These are phyloP conservation scores for Aspergillus nanangensis DNA, from an alignment of 495 filamentous ascomycete species.

Conservation along the genomic window DNA sequence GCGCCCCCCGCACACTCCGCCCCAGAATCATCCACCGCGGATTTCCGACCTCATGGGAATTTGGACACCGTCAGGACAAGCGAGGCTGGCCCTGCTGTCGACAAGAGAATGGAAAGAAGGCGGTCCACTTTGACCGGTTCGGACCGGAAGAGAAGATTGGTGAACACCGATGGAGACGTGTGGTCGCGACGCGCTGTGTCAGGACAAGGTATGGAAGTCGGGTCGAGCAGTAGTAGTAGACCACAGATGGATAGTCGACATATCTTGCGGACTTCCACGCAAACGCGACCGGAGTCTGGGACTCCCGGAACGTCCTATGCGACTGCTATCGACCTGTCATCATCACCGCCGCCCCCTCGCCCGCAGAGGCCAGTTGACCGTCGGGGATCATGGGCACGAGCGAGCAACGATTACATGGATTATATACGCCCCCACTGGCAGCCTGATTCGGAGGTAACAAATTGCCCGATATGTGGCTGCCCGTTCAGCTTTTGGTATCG, in stretches of 20 bases:
- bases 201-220: slow-evolving; percentile 8
- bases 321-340: slow-evolving; percentile 35
- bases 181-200: slow-evolving; percentile 21
- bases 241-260: slow-evolving; percentile 19
- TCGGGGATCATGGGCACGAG: slow-evolving; percentile 10
- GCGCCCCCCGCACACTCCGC: slow-evolving; percentile 6
- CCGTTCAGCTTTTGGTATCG: slow-evolving; percentile 82
- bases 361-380: slow-evolving; percentile 7
- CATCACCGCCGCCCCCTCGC: slow-evolving; percentile 14
- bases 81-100: slow-evolving; percentile 17
- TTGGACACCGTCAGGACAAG: slow-evolving; percentile 11
- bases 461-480: slow-evolving; percentile 76
- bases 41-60: slow-evolving; percentile 14
- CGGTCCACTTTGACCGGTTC: slow-evolving; percentile 20
- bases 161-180: slow-evolving; percentile 22
- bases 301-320: slow-evolving; percentile 27
- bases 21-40: slow-evolving; percentile 3
- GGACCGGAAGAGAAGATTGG: slow-evolving; percentile 37
- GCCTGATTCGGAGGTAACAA: slow-evolving; percentile 70
- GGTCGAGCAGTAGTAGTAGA: slow-evolving; percentile 13
- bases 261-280: slow-evolving; percentile 16
- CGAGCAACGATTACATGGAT: slow-evolving; percentile 16
- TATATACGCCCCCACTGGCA: slow-evolving; percentile 72
- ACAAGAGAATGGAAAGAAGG: slow-evolving; percentile 15
- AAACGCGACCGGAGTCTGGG: slow-evolving; percentile 7